phyloP scores from a whole-genome alignment of 2,329 filamentous ascomycete species.

The Pseudocercospora fijiensis region DNA sequence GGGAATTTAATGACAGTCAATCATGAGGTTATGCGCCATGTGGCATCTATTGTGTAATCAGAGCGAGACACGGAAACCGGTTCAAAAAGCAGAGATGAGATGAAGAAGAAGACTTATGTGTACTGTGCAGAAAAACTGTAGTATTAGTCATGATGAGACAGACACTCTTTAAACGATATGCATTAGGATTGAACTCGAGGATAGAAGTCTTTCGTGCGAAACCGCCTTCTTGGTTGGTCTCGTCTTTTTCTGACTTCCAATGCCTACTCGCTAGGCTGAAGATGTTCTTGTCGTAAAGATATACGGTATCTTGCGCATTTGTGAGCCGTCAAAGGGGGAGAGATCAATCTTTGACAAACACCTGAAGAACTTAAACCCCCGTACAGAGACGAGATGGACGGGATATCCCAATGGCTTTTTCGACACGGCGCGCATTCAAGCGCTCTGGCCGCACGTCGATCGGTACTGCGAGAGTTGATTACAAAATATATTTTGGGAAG shows the following conservation, averaged over 20 bases:
- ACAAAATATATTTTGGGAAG: too few relatives aligned
- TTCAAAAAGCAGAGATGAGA: not conserved
- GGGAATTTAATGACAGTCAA: constrained; percentile 10
- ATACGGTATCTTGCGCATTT: too few relatives aligned
- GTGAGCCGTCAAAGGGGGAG: too few relatives aligned
- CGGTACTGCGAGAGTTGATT: too few relatives aligned
- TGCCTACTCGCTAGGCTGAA: too few relatives aligned
- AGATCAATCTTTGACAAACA: too few relatives aligned
- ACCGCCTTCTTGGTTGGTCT: not conserved
- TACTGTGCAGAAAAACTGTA: not conserved
- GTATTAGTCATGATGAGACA: not conserved
- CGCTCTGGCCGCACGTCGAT: too few relatives aligned
- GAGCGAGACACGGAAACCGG: not conserved
- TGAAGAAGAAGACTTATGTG: not conserved
- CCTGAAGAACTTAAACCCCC: too few relatives aligned
- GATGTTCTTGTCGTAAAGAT: too few relatives aligned
- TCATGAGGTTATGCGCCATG: constrained; percentile 14
- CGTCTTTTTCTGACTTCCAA: not conserved
- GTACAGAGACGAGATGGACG: too few relatives aligned
- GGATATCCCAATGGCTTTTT: too few relatives aligned
- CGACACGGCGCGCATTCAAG: too few relatives aligned
- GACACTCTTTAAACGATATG: not conserved
- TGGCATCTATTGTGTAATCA: constrained; percentile 7
- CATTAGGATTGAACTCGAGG: not conserved
- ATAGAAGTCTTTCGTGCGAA: not conserved